Evolutionary conservation across 1,284 basidiomycete species (phyloP), one percentile per base, ranked within the genome.

Genomic region (Trametes hirsuta): DNA sequence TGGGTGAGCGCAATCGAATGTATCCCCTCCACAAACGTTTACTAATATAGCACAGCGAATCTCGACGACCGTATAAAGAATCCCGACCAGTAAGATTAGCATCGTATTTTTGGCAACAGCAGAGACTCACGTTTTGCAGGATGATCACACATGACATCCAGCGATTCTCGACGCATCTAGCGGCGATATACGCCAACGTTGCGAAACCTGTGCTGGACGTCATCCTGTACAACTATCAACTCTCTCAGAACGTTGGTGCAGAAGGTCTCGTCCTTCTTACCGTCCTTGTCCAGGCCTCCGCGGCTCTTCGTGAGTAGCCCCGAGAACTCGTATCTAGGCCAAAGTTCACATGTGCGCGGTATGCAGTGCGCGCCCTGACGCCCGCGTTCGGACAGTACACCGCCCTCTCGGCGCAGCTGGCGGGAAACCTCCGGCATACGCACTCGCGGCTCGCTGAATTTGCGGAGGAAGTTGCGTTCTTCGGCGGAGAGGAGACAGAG

Each of bases 91-190:
- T 91, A 62, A 69, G 82, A 69, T 22, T 12, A 22, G 8, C 5
- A 39, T 22, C n/a, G 42, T 21, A 51, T 10, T 44, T 15, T 46
- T 35, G 37, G 30, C 18, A 22, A n/a, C 46, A 46, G 59, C 45
- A 53, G 18, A 46, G 6, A 39, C 61, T 67, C 46, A 64, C 39
- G 4, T 53, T 18, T 21, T 34, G 5, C 67, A 92, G 90, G 74
- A 91, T 97, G 86, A 94, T 98, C 65, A 97, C 95, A 0, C 91
- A 97, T 62, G 97, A 99, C 73, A 94, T 98, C 46, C 92, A 95
- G 72, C 92, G 92, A 59, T 98, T 98, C 77, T 94, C 94, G 36
- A 85, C 84, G 22, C 91, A 95, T 70, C 84, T 99, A 15, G 94
- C 97, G 9, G 94, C 95, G 42, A 95, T 98, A 47, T 99, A 98